Percentiles rank a stretch among this genome's conserved stretches.
Conservation (phyloP, 1,139 yeast species). For the Magnusiomyces suaveolens region DNA sequence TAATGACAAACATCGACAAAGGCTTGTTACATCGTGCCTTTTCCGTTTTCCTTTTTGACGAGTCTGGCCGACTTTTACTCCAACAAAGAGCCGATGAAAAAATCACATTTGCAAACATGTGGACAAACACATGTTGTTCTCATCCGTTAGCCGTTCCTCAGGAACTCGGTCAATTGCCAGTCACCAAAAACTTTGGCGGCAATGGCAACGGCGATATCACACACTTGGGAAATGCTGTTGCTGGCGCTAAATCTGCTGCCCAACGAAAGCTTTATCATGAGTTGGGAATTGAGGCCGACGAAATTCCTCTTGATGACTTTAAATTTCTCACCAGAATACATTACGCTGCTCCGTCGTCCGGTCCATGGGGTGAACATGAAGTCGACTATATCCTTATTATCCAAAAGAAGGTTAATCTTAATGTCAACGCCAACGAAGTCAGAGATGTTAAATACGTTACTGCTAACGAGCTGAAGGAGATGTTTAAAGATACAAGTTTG, state of each 20-base stretch:
- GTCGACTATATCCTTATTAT: not conserved
- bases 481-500: not conserved
- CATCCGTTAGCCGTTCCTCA: not conserved
- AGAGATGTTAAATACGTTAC: not conserved
- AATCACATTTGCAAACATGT: constrained; percentile 89
- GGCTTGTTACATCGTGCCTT: constrained; percentile 94
- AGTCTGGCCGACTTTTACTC: constrained; percentile 61
- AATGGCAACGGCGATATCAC: not conserved
- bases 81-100: constrained; percentile 95
- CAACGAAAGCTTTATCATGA: not conserved
- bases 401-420: not conserved
- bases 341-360: not conserved
- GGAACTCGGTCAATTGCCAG: not conserved
- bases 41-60: constrained; percentile 82
- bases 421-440: not conserved
- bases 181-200: not conserved
- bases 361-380: not conserved
- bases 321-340: not conserved
- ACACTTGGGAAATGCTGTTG: not conserved
- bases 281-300: not conserved
- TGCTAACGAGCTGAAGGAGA: not conserved
- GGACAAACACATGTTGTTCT: constrained; percentile 55
- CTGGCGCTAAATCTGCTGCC: not conserved
- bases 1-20: constrained; percentile 73
- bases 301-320: not conserved